phyloP scores from a whole-genome alignment of 1,284 basidiomycete species.

The Amylostereum areolatum region DNA sequence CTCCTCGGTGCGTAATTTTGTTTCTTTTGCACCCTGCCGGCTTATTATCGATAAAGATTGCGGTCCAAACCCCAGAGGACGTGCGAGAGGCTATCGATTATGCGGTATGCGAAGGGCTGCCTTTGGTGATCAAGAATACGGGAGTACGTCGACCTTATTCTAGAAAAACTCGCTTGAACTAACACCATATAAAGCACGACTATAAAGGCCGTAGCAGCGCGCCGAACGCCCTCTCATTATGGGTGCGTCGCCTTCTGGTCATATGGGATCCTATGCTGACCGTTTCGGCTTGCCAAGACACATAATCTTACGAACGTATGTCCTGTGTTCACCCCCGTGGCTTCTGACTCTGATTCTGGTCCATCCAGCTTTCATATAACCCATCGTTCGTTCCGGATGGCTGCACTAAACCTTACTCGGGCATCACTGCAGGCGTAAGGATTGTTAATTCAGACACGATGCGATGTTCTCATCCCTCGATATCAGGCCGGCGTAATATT shows the following conservation, averaged over 20 bases:
- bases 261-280: background rate
- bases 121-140: background rate
- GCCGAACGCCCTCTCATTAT: conserved; percentile 13
- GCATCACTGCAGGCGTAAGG: conserved; percentile 5
- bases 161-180: background rate
- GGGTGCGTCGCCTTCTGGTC: conserved; percentile 3
- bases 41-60: background rate
- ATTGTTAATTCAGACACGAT: background rate
- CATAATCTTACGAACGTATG: conserved; percentile 8
- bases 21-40: background rate
- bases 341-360: background rate
- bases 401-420: conserved; percentile 1
- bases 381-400: conserved; percentile 4
- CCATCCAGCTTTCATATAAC: conserved; percentile 7
- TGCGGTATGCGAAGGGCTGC: background rate
- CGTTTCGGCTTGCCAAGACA: background rate
- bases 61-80: background rate
- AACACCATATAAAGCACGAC: conserved; percentile 12
- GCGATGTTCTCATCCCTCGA: background rate
- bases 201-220: conserved; percentile 15
- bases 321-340: background rate
- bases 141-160: background rate
- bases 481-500: conserved; percentile 35
- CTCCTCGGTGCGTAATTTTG: conserved; percentile 6
- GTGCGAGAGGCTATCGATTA: background rate